phyloP scores from a whole-genome alignment of 2,329 filamentous ascomycete genomes.

The Alternaria panax region DNA sequence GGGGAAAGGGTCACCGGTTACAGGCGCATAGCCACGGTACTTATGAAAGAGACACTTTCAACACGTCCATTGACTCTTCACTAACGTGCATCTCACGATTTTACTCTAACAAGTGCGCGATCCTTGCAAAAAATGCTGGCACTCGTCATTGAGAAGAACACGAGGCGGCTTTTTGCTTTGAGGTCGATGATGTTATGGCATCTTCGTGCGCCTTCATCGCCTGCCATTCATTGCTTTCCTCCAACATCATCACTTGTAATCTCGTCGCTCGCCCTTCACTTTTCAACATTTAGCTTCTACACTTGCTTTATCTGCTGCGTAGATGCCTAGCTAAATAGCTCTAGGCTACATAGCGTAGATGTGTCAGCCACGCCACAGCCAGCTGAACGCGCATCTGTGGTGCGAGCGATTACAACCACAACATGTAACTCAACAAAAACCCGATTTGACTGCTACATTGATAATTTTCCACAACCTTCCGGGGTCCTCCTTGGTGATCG shows the following conservation, averaged over 20 bases:
- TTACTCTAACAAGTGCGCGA: neutral
- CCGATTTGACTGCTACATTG: too few relatives aligned
- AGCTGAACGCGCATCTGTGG: too few relatives aligned
- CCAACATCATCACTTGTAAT: neutral
- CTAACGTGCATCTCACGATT: neutral
- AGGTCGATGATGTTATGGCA: neutral
- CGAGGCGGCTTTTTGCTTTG: neutral
- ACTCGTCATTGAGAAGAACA: accelerated
- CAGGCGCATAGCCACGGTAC: neutral
- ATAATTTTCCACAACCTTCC: too few relatives aligned
- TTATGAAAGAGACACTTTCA: neutral
- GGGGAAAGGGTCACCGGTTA: neutral
- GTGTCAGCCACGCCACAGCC: too few relatives aligned
- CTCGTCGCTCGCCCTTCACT: too few relatives aligned
- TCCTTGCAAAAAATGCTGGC: neutral
- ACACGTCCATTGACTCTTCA: neutral
- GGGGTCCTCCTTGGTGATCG: too few relatives aligned
- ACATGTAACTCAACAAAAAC: too few relatives aligned
- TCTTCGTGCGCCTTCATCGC: neutral
- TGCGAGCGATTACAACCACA: too few relatives aligned
- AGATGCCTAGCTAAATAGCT: too few relatives aligned
- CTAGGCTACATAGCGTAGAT: too few relatives aligned
- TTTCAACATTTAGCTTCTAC: too few relatives aligned
- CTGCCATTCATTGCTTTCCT: neutral
- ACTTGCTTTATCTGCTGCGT: too few relatives aligned